Evolutionary conservation across 805 yeast genomes (phyloP), one percentile per base, ranked within the genome.

Genomic region (Danielozyma ontarioensis): DNA sequence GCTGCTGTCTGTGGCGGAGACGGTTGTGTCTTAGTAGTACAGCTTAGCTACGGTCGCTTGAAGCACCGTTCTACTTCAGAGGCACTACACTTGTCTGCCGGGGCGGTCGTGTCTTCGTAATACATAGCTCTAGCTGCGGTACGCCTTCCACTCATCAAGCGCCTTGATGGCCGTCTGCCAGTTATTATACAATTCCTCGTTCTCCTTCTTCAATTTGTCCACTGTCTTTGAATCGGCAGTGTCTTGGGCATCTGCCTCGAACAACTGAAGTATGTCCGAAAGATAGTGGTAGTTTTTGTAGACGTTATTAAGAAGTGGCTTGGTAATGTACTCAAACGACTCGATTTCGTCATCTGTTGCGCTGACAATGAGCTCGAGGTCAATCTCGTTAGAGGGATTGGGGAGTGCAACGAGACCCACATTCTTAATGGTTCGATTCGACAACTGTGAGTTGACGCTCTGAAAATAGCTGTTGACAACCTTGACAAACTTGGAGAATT

Each of bases 121-220:
- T n/a, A n/a, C n/a, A n/a, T n/a, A n/a, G n/a, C n/a, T n/a, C n/a
- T n/a, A n/a, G n/a, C n/a, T n/a, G n/a, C n/a, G n/a, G n/a, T n/a
- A n/a, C n/a, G n/a, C n/a, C n/a, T n/a, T n/a, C n/a, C n/a, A n/a
- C n/a, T n/a, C n/a, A n/a, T n/a, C n/a, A n/a, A n/a, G n/a, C n/a
- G n/a, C n/a, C n/a, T n/a, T n/a, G n/a, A n/a, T n/a, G n/a, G 72
- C 68, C 23, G 62, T 63, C 34, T 60, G 48, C 68, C 69, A 64
- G 35, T 62, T 65, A 25, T 50, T 45, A 12, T 50, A 50, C 31
- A 64, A 52, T 14, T 41, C 39, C 17, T 51, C 57, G 34, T 64
- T 52, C 32, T 67, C 70, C n/a, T 47, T 48, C 30, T 46, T 43
- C 32, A 64, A 48, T 31, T 48, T 48, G 23, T 45, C 39, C 25